Evolutionary conservation across 768 basidiomycete species (phyloP).

Genomic region (Phylloporus sp.): DNA sequence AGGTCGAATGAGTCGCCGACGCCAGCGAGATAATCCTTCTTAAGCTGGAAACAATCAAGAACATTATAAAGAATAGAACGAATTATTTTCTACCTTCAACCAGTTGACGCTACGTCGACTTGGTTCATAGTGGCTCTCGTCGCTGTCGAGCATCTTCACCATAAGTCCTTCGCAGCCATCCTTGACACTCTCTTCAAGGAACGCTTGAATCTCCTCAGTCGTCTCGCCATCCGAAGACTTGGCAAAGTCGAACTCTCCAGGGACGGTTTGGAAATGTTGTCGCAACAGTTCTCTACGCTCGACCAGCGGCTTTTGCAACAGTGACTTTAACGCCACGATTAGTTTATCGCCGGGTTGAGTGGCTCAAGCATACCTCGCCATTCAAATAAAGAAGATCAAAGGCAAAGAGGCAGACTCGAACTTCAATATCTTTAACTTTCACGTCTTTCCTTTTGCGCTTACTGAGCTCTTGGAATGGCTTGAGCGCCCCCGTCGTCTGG

Average conservation of each 20-base stretch:
- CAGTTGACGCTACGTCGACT: constrained; percentile 94
- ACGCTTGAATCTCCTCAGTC: constrained; percentile 89
- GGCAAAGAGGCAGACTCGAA: constrained; percentile 92
- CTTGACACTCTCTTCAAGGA: constrained; percentile 94
- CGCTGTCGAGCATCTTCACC: constrained; percentile 97
- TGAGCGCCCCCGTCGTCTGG: constrained; percentile 70
- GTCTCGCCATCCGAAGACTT: constrained; percentile 85
- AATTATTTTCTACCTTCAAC: constrained; percentile 75
- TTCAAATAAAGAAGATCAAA: constrained; percentile 97
- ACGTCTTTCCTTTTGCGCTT: constrained; percentile 96
- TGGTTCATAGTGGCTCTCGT: constrained; percentile 92
- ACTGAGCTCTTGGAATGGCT: constrained; percentile 98
- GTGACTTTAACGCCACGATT: constrained; percentile 47
- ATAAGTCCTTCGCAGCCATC: constrained; percentile 99
- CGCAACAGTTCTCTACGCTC: constrained; percentile 75
- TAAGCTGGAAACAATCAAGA: constrained; percentile 54
- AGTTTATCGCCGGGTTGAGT: neutral
- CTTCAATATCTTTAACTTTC: constrained; percentile 95
- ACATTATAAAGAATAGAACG: neutral
- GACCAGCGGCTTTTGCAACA: constrained; percentile 69
- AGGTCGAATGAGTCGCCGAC: constrained; percentile 96
- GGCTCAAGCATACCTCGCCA: constrained; percentile 62
- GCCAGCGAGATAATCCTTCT: constrained; percentile 96
- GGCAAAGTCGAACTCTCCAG: constrained; percentile 91
- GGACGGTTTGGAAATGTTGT: constrained; percentile 74